Base-by-base conservation (phyloP, 73 alveolate species). In the Tetrahymena thermophila region DNA sequence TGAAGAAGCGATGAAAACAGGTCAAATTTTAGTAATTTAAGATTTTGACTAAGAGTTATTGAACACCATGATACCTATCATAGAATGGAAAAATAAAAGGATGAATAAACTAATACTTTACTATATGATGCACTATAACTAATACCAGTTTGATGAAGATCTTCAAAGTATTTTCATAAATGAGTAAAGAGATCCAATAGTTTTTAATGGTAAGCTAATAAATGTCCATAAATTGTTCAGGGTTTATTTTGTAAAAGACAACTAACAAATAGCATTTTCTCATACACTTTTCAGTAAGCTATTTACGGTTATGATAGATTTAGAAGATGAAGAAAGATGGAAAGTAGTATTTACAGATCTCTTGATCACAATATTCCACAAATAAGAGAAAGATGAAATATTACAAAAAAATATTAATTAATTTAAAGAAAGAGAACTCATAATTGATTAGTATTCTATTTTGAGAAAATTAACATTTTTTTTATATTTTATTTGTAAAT, bases 241-340 rank as follows among this genome's bases (percentile, higher is more conserved):
- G 23, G 89, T 71, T 17, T 71, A 71, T n/a, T 71, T 71, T 71
- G 89, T 71, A 4, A 71, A 71, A 31, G 89, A 71, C 31, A 71
- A 71, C 37, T 71, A 71, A 17, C 89, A 71, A 28, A 71, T 71
- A 11, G 37, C 89, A 19, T 71, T 71, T 71, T 71, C 89, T 25
- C 89, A 71, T 13, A 71, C 89, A n/a, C 89, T 71, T 23, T 71
- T 71, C 37, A 71, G 89, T 71, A 71, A 71, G 37, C 37, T 71
- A 10, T 71, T 71, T 31, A 71, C 89, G 6, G 35, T 71, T 13
- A 71, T 71, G 89, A 71, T 71, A 2, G 89, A 71, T 71, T n/a
- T 71, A 71, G 89, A 71, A 71, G 89, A 71, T 25, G 89, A 71
- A 71, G 89, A 71, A 71, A 71, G 89, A 71, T 71, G 89, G 89